These are phyloP conservation scores for Thelonectria discophora DNA, from an alignment of 2,329 filamentous ascomycete species.

Conservation along the genomic window DNA sequence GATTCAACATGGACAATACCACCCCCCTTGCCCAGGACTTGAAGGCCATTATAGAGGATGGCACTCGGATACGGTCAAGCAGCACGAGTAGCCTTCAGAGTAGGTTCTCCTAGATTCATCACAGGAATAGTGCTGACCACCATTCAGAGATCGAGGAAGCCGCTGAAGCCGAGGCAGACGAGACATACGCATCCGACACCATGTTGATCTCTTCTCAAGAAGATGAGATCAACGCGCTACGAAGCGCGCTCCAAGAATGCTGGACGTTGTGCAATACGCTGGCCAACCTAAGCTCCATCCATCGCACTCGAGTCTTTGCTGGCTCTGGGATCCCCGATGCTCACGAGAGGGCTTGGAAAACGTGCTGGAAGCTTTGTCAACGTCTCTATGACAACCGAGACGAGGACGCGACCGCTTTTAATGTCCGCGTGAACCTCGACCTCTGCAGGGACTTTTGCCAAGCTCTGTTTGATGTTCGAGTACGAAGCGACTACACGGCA, in stretches of 20 bases:
- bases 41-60: conserved; percentile 72
- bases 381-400: conserved; percentile 85
- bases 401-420: conserved; percentile 71
- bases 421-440: conserved; percentile 80
- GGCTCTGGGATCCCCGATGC: conserved; percentile 77
- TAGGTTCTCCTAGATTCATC: conserved; percentile 51
- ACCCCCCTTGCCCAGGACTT: conserved; percentile 87
- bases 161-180: conserved; percentile 62
- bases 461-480: conserved; percentile 85
- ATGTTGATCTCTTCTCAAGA: conserved; percentile 56
- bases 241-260: conserved; percentile 82
- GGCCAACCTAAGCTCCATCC: conserved; percentile 83
- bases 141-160: conserved; percentile 65
- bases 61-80: conserved; percentile 67
- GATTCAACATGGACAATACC: conserved; percentile 72
- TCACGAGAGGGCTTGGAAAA: conserved; percentile 90
- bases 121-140: conserved; percentile 26
- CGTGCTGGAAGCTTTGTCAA: conserved; percentile 93
- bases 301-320: conserved; percentile 81
- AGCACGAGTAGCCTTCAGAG: conserved; percentile 81
- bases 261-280: conserved; percentile 95
- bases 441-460: conserved; percentile 93
- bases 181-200: conserved; percentile 58
- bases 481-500: conserved; percentile 77
- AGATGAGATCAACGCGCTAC: conserved; percentile 73